Conservation (phyloP, 495 filamentous ascomycete species). For the Collariella sp. region DNA sequence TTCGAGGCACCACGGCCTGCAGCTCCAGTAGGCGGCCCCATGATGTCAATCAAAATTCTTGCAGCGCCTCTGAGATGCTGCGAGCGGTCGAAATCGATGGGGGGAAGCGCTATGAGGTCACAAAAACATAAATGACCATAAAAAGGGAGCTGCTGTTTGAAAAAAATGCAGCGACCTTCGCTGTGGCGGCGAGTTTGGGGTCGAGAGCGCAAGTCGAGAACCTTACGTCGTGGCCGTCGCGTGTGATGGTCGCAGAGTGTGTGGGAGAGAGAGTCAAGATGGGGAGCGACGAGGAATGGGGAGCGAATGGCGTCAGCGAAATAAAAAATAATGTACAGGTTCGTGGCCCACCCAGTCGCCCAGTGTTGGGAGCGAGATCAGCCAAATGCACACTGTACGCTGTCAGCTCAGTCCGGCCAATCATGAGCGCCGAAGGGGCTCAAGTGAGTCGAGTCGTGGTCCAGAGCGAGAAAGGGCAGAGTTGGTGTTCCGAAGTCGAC, state of each 20-base stretch:
- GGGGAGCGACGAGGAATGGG: constrained; percentile 33
- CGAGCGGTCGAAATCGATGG: constrained; percentile 9
- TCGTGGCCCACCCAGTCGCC: background rate
- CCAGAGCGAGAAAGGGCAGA: no score
- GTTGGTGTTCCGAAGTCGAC: no score
- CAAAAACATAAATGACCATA: constrained; percentile 18
- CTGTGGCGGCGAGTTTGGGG: constrained; percentile 5
- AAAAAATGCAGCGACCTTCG: constrained; percentile 22
- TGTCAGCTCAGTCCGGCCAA: background rate
- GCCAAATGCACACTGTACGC: background rate
- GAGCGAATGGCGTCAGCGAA: constrained; percentile 31
- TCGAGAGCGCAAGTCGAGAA: constrained; percentile 16
- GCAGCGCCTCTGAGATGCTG: constrained; percentile 23
- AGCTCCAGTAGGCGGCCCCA: constrained; percentile 31
- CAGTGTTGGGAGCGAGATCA: background rate
- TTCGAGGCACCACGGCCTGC: constrained; percentile 29
- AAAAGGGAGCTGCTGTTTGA: constrained; percentile 17
- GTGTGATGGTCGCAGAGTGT: constrained; percentile 11
- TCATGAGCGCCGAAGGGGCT: background rate
- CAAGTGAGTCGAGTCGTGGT: no score
- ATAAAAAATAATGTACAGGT: constrained; percentile 24
- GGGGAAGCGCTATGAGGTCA: constrained; percentile 15
- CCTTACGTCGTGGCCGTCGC: constrained; percentile 22
- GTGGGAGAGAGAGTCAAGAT: constrained; percentile 25
- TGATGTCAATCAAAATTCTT: constrained; percentile 34